Percentiles rank a stretch among this genome's conserved stretches.
Evolutionary conservation across 805 yeast genomes (phyloP).

Genomic region (Jamesozyma piceae): DNA sequence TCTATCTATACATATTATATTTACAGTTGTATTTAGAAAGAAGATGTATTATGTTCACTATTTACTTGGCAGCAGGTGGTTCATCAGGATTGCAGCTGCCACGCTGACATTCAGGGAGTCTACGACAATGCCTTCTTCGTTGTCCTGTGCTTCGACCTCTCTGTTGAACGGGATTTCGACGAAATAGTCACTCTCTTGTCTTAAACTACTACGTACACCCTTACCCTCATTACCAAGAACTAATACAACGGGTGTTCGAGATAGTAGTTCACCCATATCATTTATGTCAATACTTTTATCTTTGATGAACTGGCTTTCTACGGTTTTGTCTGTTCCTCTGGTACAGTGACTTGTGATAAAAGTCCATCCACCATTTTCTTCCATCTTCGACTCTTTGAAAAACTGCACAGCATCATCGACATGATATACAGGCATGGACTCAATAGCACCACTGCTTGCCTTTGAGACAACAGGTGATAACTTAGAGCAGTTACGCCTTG

Average conservation of each 20-base stretch:
- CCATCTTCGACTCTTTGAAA: slow-evolving; percentile 41
- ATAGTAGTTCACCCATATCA: slow-evolving; percentile 38
- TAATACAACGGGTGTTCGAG: slow-evolving; percentile 50
- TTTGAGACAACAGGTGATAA: slow-evolving; percentile 72
- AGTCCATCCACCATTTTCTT: slow-evolving; percentile 50
- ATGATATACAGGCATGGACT: slow-evolving; percentile 52
- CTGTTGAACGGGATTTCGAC: slow-evolving; percentile 28
- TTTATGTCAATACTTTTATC: slow-evolving; percentile 32
- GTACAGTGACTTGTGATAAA: slow-evolving; percentile 48
- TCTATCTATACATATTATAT: not conserved
- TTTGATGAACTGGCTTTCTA: slow-evolving; percentile 25
- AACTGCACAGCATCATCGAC: slow-evolving; percentile 52
- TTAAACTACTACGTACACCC: slow-evolving; percentile 64
- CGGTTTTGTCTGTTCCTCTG: slow-evolving; percentile 15
- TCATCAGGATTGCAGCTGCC: slow-evolving; percentile 65
- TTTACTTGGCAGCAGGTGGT: slow-evolving; percentile 14
- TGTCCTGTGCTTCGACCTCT: slow-evolving; percentile 1
- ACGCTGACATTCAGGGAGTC: slow-evolving; percentile 87
- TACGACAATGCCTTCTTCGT: slow-evolving; percentile 27
- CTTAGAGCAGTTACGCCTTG: slow-evolving; percentile 63
- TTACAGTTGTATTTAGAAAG: not conserved
- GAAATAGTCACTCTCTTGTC: slow-evolving; percentile 44
- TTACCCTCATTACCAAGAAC: slow-evolving; percentile 81
- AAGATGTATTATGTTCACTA: not conserved
- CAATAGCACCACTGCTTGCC: slow-evolving; percentile 79